phyloP scores from a whole-genome alignment of 2,329 filamentous ascomycete genomes.

The Seiridium unicorne region DNA sequence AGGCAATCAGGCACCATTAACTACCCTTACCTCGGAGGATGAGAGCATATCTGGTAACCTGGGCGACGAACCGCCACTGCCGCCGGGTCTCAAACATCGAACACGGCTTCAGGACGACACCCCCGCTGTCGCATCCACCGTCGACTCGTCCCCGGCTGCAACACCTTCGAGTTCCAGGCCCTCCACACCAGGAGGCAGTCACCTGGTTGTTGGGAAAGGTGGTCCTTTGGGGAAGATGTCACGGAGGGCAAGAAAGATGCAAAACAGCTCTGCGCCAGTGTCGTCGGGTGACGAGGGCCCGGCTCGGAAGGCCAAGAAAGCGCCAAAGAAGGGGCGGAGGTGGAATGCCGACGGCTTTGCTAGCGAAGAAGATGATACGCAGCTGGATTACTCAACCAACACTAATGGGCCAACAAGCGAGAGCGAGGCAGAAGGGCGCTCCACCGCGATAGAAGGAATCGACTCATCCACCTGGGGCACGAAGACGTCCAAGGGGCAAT shows the following conservation, averaged over 20 bases:
- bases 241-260: slow-evolving; percentile 69
- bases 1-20: slow-evolving; percentile 20
- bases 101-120: slow-evolving; percentile 32
- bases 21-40: slow-evolving; percentile 29
- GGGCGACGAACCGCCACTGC: slow-evolving; percentile 36
- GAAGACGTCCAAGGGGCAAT: slow-evolving; percentile 83
- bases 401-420: slow-evolving; percentile 48
- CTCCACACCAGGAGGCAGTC: slow-evolving; percentile 65
- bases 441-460: slow-evolving; percentile 68
- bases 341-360: slow-evolving; percentile 90
- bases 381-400: slow-evolving; percentile 84
- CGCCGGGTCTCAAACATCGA: slow-evolving; percentile 40
- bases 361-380: slow-evolving; percentile 75
- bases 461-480: slow-evolving; percentile 81
- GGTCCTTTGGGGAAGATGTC: slow-evolving; percentile 77
- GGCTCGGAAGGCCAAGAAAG: slow-evolving; percentile 58
- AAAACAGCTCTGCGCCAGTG: slow-evolving; percentile 59
- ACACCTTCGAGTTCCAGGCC: slow-evolving; percentile 79
- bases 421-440: slow-evolving; percentile 49
- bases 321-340: slow-evolving; percentile 79
- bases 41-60: slow-evolving; percentile 31
- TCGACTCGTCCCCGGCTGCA: slow-evolving; percentile 67
- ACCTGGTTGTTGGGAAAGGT: slow-evolving; percentile 71
- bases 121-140: slow-evolving; percentile 44
- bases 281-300: slow-evolving; percentile 84